Conservation (phyloP, 495 filamentous ascomycete genomes). For the Penicillium simplicissimum region DNA sequence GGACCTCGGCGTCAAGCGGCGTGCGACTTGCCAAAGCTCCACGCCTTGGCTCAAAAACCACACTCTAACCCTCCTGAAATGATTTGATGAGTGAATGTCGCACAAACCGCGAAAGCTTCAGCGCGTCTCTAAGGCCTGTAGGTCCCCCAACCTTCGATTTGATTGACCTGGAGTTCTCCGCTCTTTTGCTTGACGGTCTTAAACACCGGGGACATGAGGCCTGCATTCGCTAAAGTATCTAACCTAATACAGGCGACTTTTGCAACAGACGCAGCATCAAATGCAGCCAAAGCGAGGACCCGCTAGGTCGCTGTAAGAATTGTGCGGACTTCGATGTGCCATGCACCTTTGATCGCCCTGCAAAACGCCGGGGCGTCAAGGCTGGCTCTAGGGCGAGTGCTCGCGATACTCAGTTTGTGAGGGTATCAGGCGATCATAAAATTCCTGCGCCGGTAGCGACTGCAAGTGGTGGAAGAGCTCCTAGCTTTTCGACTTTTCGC, state of each 20-base stretch:
- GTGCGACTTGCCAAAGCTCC: too few relatives aligned
- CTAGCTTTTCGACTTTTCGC: conserved; percentile 13
- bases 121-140: conserved; percentile 37
- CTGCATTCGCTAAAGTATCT: too few relatives aligned
- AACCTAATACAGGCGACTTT: conserved; percentile 28
- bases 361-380: conserved; percentile 62
- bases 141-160: not conserved
- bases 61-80: too few relatives aligned
- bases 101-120: conserved; percentile 37
- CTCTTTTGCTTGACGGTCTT: not conserved
- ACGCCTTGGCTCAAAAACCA: too few relatives aligned
- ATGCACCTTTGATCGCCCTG: conserved; percentile 71
- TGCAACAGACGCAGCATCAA: conserved; percentile 37
- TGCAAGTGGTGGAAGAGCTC: conserved; percentile 14
- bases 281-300: conserved; percentile 27
- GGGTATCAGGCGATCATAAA: not conserved
- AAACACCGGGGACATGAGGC: too few relatives aligned
- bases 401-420: not conserved
- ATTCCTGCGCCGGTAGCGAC: too few relatives aligned
- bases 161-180: conserved; percentile 16
- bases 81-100: conserved; percentile 26
- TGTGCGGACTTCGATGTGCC: conserved; percentile 70
- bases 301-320: conserved; percentile 32
- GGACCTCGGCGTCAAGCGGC: too few relatives aligned
- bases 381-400: conserved; percentile 13